These are phyloP conservation scores for Lachancea nothofagi DNA, from an alignment of 805 yeast species.

Conservation along the genomic window DNA sequence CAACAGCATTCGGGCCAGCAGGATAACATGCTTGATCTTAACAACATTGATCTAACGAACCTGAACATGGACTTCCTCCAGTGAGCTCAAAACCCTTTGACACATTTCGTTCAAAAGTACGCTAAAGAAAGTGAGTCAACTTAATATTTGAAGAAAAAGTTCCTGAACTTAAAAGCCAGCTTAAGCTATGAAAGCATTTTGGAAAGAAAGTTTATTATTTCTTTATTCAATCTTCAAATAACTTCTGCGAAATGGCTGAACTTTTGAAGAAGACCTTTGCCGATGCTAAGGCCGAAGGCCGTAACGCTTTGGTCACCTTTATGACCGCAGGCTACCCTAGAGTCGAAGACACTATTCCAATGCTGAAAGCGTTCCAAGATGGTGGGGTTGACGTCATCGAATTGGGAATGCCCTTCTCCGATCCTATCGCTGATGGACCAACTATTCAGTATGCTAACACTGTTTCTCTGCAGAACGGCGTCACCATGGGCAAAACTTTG, in stretches of 20 bases:
- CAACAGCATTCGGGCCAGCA: conserved; percentile 7
- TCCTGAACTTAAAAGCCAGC: too few species aligned
- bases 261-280: conserved; percentile 48
- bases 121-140: too few species aligned
- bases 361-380: conserved; percentile 79
- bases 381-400: conserved; percentile 97
- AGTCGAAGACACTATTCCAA: conserved; percentile 79
- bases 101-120: neutral
- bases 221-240: neutral
- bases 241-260: conserved; percentile 29
- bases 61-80: conserved; percentile 31
- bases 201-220: neutral
- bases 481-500: conserved; percentile 62
- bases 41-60: conserved; percentile 26
- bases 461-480: conserved; percentile 76
- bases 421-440: conserved; percentile 98
- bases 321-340: conserved; percentile 94
- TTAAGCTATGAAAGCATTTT: neutral
- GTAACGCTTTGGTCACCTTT: conserved; percentile 87
- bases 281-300: conserved; percentile 55
- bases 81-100: neutral
- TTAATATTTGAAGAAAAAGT: too few species aligned
- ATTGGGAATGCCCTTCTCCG: conserved; percentile 93
- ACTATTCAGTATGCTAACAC: conserved; percentile 88
- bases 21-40: conserved; percentile 20